Evolutionary conservation across 176 grass and related monocot genomes (phyloP).

Genomic region (Phoenix roebelenii): DNA sequence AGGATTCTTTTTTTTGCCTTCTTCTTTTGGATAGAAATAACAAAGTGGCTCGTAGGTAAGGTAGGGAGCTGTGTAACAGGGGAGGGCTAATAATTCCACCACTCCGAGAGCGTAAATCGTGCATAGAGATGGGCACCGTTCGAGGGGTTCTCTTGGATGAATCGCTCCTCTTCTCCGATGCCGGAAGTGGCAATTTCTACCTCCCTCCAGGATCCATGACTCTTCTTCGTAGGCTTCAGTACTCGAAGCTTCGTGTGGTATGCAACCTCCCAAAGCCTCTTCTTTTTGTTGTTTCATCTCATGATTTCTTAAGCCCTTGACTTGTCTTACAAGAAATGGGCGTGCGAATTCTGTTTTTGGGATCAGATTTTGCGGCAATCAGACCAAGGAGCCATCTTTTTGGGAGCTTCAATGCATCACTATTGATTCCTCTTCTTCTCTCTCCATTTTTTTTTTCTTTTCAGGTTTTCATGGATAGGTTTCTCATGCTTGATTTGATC

Average conservation of each 20-base stretch:
- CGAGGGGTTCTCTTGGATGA: constrained; percentile 30
- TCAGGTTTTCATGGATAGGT: no score
- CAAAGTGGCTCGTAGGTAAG: no score
- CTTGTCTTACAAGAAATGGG: background rate
- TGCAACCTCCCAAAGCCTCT: background rate
- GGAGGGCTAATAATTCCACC: no score
- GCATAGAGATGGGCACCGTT: constrained; percentile 13
- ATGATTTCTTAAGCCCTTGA: background rate
- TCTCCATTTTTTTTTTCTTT: no score
- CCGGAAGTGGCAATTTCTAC: constrained; percentile 6
- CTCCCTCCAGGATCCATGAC: constrained; percentile 20
- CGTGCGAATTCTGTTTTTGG: background rate
- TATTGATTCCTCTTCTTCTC: no score
- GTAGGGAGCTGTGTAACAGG: no score
- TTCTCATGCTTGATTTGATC: no score
- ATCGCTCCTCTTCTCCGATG: constrained; percentile 23
- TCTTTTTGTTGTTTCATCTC: background rate
- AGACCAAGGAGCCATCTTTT: background rate
- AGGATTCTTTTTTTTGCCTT: no score
- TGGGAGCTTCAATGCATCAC: no score
- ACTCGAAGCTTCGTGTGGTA: constrained; percentile 30
- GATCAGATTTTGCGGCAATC: background rate
- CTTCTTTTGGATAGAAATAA: no score
- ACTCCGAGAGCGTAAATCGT: no score
- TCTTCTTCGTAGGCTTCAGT: constrained; percentile 31